These are phyloP conservation scores for Diplosphaera chodatii DNA, from an alignment of 139 green algal species.

Conservation along the genomic window DNA sequence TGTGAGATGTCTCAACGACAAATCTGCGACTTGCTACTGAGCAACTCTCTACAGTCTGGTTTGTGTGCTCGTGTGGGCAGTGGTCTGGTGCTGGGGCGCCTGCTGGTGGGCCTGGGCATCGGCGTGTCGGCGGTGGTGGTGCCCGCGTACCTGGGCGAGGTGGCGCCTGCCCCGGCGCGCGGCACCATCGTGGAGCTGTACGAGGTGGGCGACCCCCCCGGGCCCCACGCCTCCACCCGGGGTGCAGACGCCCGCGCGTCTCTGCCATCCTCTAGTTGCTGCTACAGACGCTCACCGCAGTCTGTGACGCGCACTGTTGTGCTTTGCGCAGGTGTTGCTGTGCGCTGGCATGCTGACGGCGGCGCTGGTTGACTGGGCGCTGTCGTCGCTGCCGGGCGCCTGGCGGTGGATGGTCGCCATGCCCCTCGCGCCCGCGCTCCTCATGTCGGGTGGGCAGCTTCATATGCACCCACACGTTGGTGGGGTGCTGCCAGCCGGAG, in stretches of 20 bases:
- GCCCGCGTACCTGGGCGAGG: slow-evolving; percentile 78
- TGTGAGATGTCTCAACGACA: neutral
- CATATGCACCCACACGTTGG: too few species aligned
- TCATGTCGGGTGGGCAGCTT: slow-evolving; percentile 19
- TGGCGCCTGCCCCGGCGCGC: slow-evolving; percentile 46
- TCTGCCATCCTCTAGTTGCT: too few species aligned
- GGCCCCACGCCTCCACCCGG: too few species aligned
- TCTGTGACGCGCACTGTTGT: too few species aligned
- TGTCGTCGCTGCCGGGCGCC: slow-evolving; percentile 32
- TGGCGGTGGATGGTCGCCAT: slow-evolving; percentile 70
- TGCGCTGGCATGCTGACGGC: slow-evolving; percentile 68
- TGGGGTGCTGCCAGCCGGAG: too few species aligned
- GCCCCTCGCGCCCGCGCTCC: slow-evolving; percentile 38
- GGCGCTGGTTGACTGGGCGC: slow-evolving; percentile 45
- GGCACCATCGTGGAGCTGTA: slow-evolving; percentile 6
- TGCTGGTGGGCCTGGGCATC: slow-evolving; percentile 71
- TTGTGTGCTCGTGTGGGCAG: too few species aligned
- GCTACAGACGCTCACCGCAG: too few species aligned
- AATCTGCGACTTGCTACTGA: too few species aligned
- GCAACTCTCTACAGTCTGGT: too few species aligned
- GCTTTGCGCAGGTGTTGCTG: slow-evolving; percentile 76
- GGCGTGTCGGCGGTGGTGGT: slow-evolving; percentile 67
- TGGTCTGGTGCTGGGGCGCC: slow-evolving; percentile 53
- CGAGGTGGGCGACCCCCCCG: neutral
- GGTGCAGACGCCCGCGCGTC: too few species aligned